phyloP scores from a whole-genome alignment of 2,329 filamentous ascomycete genomes.

The Cladophialophora immunda region DNA sequence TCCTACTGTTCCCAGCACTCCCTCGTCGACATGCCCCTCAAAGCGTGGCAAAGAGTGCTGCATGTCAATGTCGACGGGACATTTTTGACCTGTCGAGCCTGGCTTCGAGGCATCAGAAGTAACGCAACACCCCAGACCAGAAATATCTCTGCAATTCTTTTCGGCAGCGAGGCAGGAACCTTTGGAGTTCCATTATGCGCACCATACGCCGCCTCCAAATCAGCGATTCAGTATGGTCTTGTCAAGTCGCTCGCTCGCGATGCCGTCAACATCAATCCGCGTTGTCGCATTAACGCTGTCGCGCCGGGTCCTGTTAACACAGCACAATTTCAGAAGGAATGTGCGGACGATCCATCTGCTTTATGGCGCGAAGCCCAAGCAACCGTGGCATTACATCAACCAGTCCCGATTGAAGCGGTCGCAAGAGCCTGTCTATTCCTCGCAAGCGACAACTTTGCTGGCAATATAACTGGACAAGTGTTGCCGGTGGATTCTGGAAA shows the following conservation, averaged over 20 bases:
- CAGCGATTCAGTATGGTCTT: slow-evolving; percentile 56
- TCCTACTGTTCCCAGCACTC: slow-evolving; percentile 50
- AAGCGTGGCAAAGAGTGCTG: slow-evolving; percentile 52
- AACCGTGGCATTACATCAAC: slow-evolving; percentile 52
- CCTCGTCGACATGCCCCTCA: slow-evolving; percentile 52
- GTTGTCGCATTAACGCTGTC: slow-evolving; percentile 56
- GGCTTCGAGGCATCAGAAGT: slow-evolving; percentile 50
- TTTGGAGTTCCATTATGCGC: slow-evolving; percentile 55
- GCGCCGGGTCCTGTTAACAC: slow-evolving; percentile 59
- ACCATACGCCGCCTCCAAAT: slow-evolving; percentile 57
- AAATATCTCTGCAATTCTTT: slow-evolving; percentile 55
- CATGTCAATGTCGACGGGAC: slow-evolving; percentile 56
- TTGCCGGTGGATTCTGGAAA: slow-evolving; percentile 59
- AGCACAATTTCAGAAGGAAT: slow-evolving; percentile 53
- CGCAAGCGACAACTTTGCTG: slow-evolving; percentile 57
- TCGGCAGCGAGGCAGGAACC: slow-evolving; percentile 56
- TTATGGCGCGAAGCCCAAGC: slow-evolving; percentile 54
- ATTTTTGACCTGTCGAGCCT: slow-evolving; percentile 54
- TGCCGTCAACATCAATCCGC: slow-evolving; percentile 48
- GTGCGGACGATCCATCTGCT: slow-evolving; percentile 49
- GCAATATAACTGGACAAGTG: slow-evolving; percentile 55
- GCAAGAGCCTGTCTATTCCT: slow-evolving; percentile 56
- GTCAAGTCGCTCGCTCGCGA: slow-evolving; percentile 54
- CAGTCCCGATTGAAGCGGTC: slow-evolving; percentile 52
- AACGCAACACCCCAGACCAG: slow-evolving; percentile 34